Percentiles rank a stretch among this genome's conserved stretches.
phyloP scores from a whole-genome alignment of 2,329 filamentous ascomycete species.

The Aspergillus glaucus region DNA sequence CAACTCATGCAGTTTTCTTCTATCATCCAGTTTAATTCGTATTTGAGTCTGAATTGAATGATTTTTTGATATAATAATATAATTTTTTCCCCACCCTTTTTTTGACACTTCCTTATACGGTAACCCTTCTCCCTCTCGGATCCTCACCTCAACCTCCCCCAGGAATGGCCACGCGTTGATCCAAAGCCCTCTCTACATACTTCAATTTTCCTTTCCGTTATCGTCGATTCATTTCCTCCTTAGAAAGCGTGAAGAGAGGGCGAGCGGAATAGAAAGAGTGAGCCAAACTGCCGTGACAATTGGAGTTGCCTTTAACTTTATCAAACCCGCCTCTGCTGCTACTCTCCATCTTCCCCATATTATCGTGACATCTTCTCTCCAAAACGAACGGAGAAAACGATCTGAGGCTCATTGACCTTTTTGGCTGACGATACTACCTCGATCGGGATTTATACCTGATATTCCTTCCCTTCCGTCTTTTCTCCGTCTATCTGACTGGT shows the following conservation, averaged over 20 bases:
- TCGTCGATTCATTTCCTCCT: neutral
- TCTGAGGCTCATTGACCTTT: neutral
- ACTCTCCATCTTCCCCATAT: neutral
- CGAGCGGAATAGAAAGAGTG: too few relatives aligned
- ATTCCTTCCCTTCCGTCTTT: conserved; percentile 1
- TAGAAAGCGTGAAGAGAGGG: too few relatives aligned
- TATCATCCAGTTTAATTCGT: neutral
- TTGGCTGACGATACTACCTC: neutral
- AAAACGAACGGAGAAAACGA: neutral
- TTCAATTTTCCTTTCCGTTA: conserved; percentile 1
- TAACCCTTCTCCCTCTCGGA: neutral
- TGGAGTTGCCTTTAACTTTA: too few relatives aligned
- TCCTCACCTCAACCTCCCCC: neutral
- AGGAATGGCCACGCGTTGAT: conserved; percentile 19
- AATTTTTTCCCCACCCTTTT: neutral
- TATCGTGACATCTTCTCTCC: neutral
- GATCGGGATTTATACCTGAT: neutral
- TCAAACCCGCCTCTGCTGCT: neutral
- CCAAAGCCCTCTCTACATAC: conserved; percentile 2
- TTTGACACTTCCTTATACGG: neutral
- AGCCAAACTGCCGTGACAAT: too few relatives aligned
- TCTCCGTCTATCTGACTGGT: too few relatives aligned
- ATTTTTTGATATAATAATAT: neutral
- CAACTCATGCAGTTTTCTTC: too few relatives aligned
- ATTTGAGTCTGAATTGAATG: neutral